Evolutionary conservation across 345 rosid species (phyloP).

Genomic region (Hevea brasiliensis): DNA sequence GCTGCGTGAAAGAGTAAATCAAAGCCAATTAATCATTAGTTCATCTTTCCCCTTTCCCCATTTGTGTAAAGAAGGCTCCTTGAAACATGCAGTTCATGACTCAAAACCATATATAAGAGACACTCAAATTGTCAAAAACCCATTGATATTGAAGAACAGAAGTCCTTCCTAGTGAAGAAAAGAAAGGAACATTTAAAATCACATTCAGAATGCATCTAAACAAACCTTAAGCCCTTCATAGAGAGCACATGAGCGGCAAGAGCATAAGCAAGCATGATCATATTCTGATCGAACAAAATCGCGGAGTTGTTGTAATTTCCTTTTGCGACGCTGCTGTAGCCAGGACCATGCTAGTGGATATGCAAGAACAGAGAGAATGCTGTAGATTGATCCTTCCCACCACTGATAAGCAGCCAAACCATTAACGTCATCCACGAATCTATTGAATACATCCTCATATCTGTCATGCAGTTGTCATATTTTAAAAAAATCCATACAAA

Average conservation of each 20-base stretch:
- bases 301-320: constrained; percentile 83
- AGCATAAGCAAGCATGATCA: constrained; percentile 92
- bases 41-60: background rate
- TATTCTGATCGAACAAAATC: constrained; percentile 95
- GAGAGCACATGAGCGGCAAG: constrained; percentile 94
- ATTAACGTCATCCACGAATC: constrained; percentile 89
- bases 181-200: background rate
- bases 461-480: constrained; percentile 37
- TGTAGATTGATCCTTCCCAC: constrained; percentile 92
- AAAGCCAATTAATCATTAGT: background rate
- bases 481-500: constrained; percentile 2
- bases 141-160: background rate
- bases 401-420: constrained; percentile 84
- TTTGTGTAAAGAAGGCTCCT: background rate
- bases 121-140: background rate
- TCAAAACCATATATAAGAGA: background rate
- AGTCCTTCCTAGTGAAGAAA: background rate
- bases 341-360: constrained; percentile 93
- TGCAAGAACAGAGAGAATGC: constrained; percentile 71
- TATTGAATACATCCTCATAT: constrained; percentile 81
- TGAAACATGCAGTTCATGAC: background rate
- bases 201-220: constrained; percentile 11
- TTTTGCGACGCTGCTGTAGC: constrained; percentile 72
- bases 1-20: background rate
- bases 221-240: constrained; percentile 91